Base-by-base conservation (phyloP, 139 green algal species). In the Chlamydomonas applanata region DNA sequence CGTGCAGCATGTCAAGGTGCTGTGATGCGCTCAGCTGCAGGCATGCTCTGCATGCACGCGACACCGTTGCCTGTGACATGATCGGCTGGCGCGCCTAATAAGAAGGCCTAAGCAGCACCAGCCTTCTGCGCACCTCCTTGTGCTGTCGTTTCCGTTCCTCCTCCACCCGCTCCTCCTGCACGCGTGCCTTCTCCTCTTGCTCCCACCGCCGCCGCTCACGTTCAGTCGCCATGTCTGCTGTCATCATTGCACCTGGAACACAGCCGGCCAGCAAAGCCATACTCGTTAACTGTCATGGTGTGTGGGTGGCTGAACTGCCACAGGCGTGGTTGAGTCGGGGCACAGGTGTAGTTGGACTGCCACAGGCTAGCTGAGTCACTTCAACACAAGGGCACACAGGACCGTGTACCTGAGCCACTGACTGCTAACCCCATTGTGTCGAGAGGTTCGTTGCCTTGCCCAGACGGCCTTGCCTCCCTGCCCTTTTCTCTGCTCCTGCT, bases 191-290 rank as follows among this genome's bases (percentile, higher is more conserved):
- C 61, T 87, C 75, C 57, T 89, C 80, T 60, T 83, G 40, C 78
- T 91, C 87, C 87, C 83, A 91, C 0, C 68, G 16, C 1, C 82
- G 79, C 30, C 87, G 78, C 66, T 87, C 73, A 4, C 77, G 74
- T 65, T 91, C 85, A 33, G 73, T 77, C 2, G 63, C 75, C 85
- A 91, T 92, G 77, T 91, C 87, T 27, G 49, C 77, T 3, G 73
- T 82, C 71, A 78, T 52, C 82, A 91, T 85, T 24, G 65, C 86
- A 19, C 82, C 85, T 83, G 69, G 34, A 34, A 7, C 13, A 13
- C 46, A 74, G 2, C 68, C 34, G 22, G 13, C 76, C 32, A 74
- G 27, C 32, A 54, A 69, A 35, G 57, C 29, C 32, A 27, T 60
- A 2, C 67, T 2, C 1, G 22, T 24, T 3, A 22, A 14, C n/a